Evolutionary conservation across 768 basidiomycete genomes (phyloP), one percentile per base, ranked within the genome.

Genomic region (Fistulinella prunicolor): DNA sequence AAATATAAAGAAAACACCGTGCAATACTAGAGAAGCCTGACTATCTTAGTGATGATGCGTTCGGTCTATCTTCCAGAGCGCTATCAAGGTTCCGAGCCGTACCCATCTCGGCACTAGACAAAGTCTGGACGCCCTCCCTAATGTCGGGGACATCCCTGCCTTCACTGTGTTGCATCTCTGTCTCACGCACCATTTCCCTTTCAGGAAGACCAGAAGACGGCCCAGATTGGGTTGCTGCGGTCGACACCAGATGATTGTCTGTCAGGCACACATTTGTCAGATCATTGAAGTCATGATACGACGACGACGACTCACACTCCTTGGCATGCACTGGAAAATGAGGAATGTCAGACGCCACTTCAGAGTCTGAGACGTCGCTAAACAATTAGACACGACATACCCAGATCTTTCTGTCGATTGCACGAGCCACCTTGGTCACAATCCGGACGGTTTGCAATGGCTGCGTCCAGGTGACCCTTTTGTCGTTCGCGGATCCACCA

Each of bases 401-500:
- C 77, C 32, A 80, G 75, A 53, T 89, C 82, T 60, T 76, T 81
- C 63, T 89, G 87, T 46, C 71, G 76, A 30, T 58, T 56, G 60
- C 89, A 92, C 12, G 52, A 61, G 23, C 61, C 67, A n/a, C 85
- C 85, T 7, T 85, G 76, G 9, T 75, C 75, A 54, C 89, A 92
- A 58, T 91, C 84, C 26, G 78, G 79, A 32, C 86, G 73, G n/a
- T 65, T 74, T 56, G 74, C 62, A n/a, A 87, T 63, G 37, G 60
- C 62, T 38, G 74, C 75, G 35, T 82, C 82, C 44, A 86, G 63
- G 53, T 79, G 75, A 14, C 84, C 88, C 57, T 82, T 86, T 67
- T 73, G 76, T 23, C 89, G 78, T 65, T 91, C 88, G 42, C 84
- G 72, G 28, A 90, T 69, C 88, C 89, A 91, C 89, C 89, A 92